Conservation (phyloP, 1,284 basidiomycete genomes). For the Tylopilus microsporus region DNA sequence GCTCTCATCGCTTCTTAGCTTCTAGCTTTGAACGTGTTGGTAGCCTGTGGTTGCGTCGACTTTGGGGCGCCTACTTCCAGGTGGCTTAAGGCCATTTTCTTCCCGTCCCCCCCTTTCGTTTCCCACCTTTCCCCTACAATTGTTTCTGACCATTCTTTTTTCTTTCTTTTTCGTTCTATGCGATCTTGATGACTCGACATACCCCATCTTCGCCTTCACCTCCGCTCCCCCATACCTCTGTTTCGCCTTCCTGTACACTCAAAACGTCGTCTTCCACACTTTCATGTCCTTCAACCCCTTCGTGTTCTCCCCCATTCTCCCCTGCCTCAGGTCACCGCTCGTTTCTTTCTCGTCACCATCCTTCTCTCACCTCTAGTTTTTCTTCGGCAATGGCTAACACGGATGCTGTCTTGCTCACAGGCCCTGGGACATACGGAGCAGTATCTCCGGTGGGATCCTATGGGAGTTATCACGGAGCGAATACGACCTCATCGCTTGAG, state of each 20-base stretch:
- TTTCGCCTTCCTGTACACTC: slow-evolving; percentile 3
- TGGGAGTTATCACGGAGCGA: slow-evolving; percentile 16
- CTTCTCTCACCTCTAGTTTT: background rate
- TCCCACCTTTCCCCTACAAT: background rate
- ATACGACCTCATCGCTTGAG: slow-evolving; percentile 19
- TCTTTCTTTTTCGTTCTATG: background rate
- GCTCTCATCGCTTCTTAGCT: slow-evolving; percentile 4
- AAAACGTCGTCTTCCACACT: slow-evolving; percentile 10
- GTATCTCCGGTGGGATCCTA: slow-evolving; percentile 25
- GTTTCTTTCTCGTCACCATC: background rate
- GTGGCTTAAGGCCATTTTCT: background rate
- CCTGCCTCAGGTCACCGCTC: background rate
- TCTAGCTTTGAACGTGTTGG: slow-evolving; percentile 10
- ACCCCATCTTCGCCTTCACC: background rate
- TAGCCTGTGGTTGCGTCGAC: background rate
- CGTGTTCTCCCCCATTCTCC: background rate
- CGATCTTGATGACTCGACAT: slow-evolving; percentile 8
- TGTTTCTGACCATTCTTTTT: slow-evolving; percentile 5
- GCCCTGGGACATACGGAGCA: slow-evolving; percentile 14
- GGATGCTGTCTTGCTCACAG: slow-evolving; percentile 2
- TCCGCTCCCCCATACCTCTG: background rate
- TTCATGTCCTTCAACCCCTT: slow-evolving; percentile 1
- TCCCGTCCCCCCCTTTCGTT: background rate
- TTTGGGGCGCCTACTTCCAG: background rate
- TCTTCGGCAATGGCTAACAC: slow-evolving; percentile 14